Base-by-base conservation (phyloP, 1,284 basidiomycete genomes). In the Cerrena zonata region DNA sequence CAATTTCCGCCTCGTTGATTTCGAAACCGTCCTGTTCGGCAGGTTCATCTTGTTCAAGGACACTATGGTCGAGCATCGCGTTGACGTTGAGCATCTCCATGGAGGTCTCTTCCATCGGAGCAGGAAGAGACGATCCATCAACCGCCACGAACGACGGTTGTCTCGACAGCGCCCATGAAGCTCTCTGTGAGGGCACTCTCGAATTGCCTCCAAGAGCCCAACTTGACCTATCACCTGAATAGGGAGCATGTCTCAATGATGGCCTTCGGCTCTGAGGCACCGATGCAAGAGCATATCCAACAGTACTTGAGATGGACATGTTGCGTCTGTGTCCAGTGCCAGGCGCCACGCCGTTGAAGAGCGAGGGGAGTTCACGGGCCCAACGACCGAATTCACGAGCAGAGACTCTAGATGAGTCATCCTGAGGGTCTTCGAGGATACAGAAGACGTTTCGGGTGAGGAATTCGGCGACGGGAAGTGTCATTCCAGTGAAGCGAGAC, bases 401-500 rank as follows among this genome's bases (percentile, higher is more conserved):
- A 23, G 82, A 78, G 49, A 90, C 81, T 38, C 92, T 80, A 55
- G 75, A 70, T 46, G 77, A 67, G 57, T 78, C 74, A 56, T 80
- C 78, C 49, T 73, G 66, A 40, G 76, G 67, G 61, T 80, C 74
- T 41, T 82, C 74, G 34, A 91, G 80, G 57, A 94, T 80, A 67
- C 87, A 92, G 65, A 99, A 94, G 11, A 99, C 90, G 47, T 82
- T 81, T 55, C 81, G 79, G 50, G 91, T 84, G 45, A 99, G 79
- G 66, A 91, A 94, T 24, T 87, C 81, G 1, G 95, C 94, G 37
- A 97, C 91, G 51, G 79, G 78, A 42, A 77, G 75, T 15, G 91
- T 93, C 82, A 99, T 94, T 55, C 95, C 95, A 21, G 90, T 80
- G 70, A 98, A 98, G 48, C 93, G 86, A 55, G 82, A 76, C 74